phyloP scores from a whole-genome alignment of 2,329 filamentous ascomycete genomes.

The Ophiocordyceps unilateralis region DNA sequence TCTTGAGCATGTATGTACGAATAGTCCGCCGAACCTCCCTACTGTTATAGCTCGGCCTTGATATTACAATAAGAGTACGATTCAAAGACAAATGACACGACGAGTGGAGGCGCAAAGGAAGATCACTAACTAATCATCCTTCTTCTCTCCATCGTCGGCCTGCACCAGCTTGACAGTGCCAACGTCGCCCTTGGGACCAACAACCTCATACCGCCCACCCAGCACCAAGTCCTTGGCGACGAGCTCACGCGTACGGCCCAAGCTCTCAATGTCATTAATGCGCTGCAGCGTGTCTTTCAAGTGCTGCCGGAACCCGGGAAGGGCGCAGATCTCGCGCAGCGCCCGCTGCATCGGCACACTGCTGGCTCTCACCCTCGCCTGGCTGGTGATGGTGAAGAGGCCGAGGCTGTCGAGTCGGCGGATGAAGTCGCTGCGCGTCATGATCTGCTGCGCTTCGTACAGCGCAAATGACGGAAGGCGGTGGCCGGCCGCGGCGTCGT shows the following conservation, averaged over 20 bases:
- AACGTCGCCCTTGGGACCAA: constrained; percentile 25
- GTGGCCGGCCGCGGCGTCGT: constrained; percentile 44
- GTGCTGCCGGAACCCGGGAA: constrained; percentile 65
- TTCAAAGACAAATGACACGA: no score
- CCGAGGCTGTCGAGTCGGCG: constrained; percentile 84
- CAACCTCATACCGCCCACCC: constrained; percentile 62
- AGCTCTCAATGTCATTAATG: constrained; percentile 81
- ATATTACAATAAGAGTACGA: no score
- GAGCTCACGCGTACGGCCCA: constrained; percentile 84
- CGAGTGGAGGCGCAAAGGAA: no score
- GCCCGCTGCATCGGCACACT: constrained; percentile 93
- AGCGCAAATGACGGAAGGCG: constrained; percentile 66
- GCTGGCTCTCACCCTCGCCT: constrained; percentile 76
- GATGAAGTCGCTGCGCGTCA: constrained; percentile 93
- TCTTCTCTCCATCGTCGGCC: constrained; percentile 16
- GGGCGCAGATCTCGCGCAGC: constrained; percentile 64
- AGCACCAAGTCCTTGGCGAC: constrained; percentile 89
- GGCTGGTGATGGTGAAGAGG: constrained; percentile 82
- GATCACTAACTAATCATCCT: not conserved
- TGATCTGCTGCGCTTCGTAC: constrained; percentile 73
- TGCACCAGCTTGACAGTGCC: constrained; percentile 26
- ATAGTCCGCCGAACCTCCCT: not conserved
- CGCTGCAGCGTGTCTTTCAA: constrained; percentile 68
- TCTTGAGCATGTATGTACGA: not conserved
- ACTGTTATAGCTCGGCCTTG: no score